Conservation (phyloP, 768 basidiomycete species). For the Clitopilus hobsonii region DNA sequence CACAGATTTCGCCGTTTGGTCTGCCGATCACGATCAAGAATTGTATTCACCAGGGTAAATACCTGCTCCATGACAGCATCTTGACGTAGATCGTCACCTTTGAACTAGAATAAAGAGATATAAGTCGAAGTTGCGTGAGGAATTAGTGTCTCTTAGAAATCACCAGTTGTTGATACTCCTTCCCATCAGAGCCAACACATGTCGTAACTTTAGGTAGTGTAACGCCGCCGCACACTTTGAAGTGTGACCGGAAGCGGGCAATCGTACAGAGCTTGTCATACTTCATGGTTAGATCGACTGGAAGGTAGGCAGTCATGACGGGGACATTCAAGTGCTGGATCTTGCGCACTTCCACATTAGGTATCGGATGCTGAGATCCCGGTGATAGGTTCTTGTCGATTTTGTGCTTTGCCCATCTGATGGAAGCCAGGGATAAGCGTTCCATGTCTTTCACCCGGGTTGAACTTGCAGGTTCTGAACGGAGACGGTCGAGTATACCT, state of each 20-base stretch:
- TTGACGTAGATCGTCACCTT: slow-evolving; percentile 94
- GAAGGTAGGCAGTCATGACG: slow-evolving; percentile 68
- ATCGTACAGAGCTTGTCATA: slow-evolving; percentile 77
- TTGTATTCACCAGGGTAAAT: slow-evolving; percentile 81
- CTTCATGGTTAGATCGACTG: slow-evolving; percentile 61
- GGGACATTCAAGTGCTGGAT: slow-evolving; percentile 67
- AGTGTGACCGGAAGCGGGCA: slow-evolving; percentile 51
- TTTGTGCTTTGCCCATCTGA: slow-evolving; percentile 69
- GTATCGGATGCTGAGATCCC: slow-evolving; percentile 14
- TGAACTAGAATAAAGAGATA: slow-evolving; percentile 84
- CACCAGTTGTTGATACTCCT: slow-evolving; percentile 69
- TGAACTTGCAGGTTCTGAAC: slow-evolving; percentile 29
- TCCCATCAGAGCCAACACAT: slow-evolving; percentile 67
- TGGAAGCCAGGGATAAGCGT: slow-evolving; percentile 55
- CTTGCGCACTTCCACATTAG: slow-evolving; percentile 25
- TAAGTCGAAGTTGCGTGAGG: too few relatives aligned
- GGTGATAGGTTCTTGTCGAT: slow-evolving; percentile 39
- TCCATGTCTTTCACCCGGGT: slow-evolving; percentile 50
- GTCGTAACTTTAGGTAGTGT: slow-evolving; percentile 77
- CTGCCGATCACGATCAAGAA: slow-evolving; percentile 70
- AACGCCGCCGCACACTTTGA: slow-evolving; percentile 67
- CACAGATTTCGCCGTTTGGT: slow-evolving; percentile 68
- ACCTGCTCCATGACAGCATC: slow-evolving; percentile 99
- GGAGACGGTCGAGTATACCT: slow-evolving; percentile 53
- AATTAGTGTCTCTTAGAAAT: too few relatives aligned